Conservation (phyloP, 2,329 filamentous ascomycete species). For the Curvularia verruculosa region DNA sequence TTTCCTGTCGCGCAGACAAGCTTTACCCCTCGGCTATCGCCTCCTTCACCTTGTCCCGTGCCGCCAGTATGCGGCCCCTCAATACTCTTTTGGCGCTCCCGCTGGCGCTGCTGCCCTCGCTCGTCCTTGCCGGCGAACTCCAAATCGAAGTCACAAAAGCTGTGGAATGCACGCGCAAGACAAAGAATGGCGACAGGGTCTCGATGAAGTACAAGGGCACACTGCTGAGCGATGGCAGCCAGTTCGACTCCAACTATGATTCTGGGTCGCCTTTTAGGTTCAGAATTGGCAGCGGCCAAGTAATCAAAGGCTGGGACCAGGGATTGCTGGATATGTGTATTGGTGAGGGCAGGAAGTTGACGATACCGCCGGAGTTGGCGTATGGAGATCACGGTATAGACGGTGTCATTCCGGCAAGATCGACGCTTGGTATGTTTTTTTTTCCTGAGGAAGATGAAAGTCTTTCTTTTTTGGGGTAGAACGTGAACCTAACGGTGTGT, state of each 20-base stretch:
- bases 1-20: not conserved
- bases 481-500: constrained; percentile 19
- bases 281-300: constrained; percentile 76
- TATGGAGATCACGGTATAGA: constrained; percentile 80
- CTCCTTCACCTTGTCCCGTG: not conserved
- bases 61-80: constrained; percentile 39
- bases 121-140: constrained; percentile 37
- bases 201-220: constrained; percentile 59
- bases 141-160: constrained; percentile 52
- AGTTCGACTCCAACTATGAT: constrained; percentile 87
- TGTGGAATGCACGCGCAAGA: constrained; percentile 53
- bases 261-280: constrained; percentile 78
- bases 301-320: constrained; percentile 95
- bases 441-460: not conserved
- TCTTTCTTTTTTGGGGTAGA: not conserved
- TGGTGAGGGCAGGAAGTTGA: constrained; percentile 87
- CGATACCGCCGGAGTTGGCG: constrained; percentile 82
- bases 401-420: constrained; percentile 72
- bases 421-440: constrained; percentile 69
- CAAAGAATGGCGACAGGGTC: constrained; percentile 54
- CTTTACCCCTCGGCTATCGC: constrained; percentile 2
- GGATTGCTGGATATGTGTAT: constrained; percentile 93
- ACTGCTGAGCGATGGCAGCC: constrained; percentile 64
- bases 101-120: constrained; percentile 29
- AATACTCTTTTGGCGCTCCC: constrained; percentile 29